Base-by-base conservation (phyloP, 352 stramenopile genomes). In the Pythium monospermum region DNA sequence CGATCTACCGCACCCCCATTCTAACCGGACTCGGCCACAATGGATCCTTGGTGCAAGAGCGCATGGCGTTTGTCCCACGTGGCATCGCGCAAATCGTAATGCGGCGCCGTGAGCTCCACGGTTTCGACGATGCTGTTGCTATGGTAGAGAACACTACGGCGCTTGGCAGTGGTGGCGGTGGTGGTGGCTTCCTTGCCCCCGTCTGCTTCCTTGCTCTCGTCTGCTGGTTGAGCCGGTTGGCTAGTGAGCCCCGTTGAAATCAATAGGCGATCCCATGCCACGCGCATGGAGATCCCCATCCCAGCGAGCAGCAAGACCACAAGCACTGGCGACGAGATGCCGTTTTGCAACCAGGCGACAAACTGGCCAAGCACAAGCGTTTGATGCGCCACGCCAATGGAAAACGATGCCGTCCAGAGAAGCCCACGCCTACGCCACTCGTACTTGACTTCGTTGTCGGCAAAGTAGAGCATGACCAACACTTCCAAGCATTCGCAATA, bases 391-490 rank as follows among this genome's bases (percentile, higher is more conserved):
- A 66, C 42, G 6, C 65, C 64, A 28, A 85, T 49, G 0, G 56
- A 16, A 16, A 69, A 22, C 30, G 67, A 64, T 4, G 56, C 45
- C 5, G 59, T 35, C 70, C 73, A 82, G 33, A 80, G 63, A 15
- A 66, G 42, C n/a, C 66, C 36, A 18, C 77, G 69, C 28, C 58
- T 64, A 32, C 56, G 46, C 64, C 69, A 83, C 7, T 61, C 18
- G 61, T 84, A 84, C 11, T 64, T 39, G 19, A 82, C 23, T 27
- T 62, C 57, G 23, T 69, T 46, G 53, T 75, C 63, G 16, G 62
- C 47, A 55, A 83, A 78, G 56, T 85, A 88, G 12, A 83, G 49
- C 64, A 82, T 61, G 46, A 81, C 53, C 23, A 86, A 51, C 32
- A 82, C 61, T 36, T 86, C 74, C 19, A 82, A 40, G 18, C 62